Percentiles rank a stretch among this genome's conserved stretches.
Conservation (phyloP, 257 asterid genomes). For the Rubia yunnanensis region DNA sequence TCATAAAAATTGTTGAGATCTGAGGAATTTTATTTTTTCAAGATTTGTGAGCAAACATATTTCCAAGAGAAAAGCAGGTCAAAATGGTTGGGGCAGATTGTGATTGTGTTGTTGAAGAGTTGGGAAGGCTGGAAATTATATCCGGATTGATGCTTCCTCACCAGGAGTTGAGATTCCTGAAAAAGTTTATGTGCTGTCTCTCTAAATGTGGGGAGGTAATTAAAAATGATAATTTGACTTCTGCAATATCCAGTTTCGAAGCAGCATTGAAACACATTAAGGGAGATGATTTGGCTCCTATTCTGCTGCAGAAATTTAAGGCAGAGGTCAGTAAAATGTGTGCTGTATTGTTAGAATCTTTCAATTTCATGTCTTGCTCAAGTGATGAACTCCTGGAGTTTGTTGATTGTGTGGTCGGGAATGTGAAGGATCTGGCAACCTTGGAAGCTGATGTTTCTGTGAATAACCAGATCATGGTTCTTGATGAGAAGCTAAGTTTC, state of each 20-base stretch:
- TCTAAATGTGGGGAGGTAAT: not conserved
- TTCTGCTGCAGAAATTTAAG: not conserved
- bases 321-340: not conserved
- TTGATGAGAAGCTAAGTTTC: not conserved
- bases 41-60: not conserved
- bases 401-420: not conserved
- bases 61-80: not conserved
- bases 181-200: not conserved
- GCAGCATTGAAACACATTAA: not conserved
- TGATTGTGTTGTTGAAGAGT: not conserved
- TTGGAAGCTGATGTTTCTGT: not conserved
- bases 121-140: not conserved
- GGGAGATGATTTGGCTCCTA: not conserved
- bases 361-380: not conserved
- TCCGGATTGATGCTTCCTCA: not conserved
- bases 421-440: not conserved
- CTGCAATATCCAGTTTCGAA: not conserved
- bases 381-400: not conserved
- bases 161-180: constrained; percentile 5
- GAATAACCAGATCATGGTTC: not conserved
- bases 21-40: not conserved
- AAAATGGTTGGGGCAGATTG: not conserved
- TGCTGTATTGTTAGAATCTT: not conserved
- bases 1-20: not conserved
- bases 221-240: not conserved